Evolutionary conservation across 2,329 filamentous ascomycete genomes (phyloP).

Genomic region (Botrytis elliptica): DNA sequence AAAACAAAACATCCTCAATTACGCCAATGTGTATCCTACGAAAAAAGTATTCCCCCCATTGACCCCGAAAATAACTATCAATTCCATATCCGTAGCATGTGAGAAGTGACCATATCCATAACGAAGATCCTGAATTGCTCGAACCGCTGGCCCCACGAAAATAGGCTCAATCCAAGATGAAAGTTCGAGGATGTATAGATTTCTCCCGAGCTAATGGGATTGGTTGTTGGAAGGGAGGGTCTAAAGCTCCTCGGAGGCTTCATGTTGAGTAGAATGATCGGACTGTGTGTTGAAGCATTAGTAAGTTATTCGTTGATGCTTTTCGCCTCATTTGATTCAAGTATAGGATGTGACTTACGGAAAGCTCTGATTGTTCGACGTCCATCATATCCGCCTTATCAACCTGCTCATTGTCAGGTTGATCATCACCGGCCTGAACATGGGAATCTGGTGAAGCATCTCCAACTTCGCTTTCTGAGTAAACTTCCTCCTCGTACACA

Average conservation of each 20-base stretch:
- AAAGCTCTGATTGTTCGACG: background rate
- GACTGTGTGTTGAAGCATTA: background rate
- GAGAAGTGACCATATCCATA: background rate
- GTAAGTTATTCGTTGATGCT: background rate
- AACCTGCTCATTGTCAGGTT: background rate
- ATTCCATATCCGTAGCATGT: background rate
- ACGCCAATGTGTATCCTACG: background rate
- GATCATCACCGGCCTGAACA: background rate
- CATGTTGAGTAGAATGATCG: background rate
- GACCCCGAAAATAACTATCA: background rate
- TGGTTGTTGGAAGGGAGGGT: background rate
- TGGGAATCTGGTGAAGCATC: background rate
- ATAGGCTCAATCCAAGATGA: background rate
- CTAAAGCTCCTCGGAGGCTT: background rate
- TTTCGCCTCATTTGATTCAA: background rate
- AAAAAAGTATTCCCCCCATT: background rate
- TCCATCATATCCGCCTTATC: background rate
- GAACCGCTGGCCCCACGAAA: background rate
- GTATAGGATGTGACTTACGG: background rate
- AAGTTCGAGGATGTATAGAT: background rate
- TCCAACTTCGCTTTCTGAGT: background rate
- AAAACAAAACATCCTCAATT: background rate
- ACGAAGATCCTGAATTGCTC: background rate
- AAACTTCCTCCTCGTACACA: background rate
- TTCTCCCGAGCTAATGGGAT: background rate